Conservation (phyloP, 2,329 filamentous ascomycete species). For the Claviceps paspali region DNA sequence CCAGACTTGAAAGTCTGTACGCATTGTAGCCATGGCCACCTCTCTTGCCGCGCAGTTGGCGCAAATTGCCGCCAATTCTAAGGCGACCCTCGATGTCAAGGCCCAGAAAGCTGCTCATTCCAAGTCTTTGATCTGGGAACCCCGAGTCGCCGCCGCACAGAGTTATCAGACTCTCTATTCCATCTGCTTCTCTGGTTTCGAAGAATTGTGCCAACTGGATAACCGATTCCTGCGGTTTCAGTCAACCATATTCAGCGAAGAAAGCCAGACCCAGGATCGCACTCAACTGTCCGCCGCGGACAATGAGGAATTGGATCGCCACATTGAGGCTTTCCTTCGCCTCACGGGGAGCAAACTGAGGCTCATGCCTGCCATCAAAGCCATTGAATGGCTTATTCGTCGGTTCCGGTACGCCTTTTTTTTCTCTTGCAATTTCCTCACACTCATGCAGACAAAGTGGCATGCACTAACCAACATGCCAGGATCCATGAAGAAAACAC, state of each 20-base stretch:
- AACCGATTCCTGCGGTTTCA: conserved; percentile 60
- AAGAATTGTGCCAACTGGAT: conserved; percentile 82
- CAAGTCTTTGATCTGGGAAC: conserved; percentile 88
- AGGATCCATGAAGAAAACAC: conserved; percentile 91
- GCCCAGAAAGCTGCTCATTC: conserved; percentile 84
- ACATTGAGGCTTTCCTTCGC: conserved; percentile 69
- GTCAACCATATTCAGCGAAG: conserved; percentile 75
- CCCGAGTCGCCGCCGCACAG: conserved; percentile 69
- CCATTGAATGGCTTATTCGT: conserved; percentile 87
- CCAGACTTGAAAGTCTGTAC: conserved; percentile 8
- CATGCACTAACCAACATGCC: conserved; percentile 5
- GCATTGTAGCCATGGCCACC: conserved; percentile 48
- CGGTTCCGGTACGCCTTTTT: conserved; percentile 56
- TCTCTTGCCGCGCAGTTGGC: conserved; percentile 88
- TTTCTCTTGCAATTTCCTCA: neutral
- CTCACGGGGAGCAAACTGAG: conserved; percentile 63
- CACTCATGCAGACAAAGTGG: neutral
- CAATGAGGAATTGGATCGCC: conserved; percentile 66
- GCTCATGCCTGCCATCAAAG: conserved; percentile 76
- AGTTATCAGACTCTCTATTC: conserved; percentile 80
- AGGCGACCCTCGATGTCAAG: conserved; percentile 81
- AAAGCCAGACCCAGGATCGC: conserved; percentile 80
- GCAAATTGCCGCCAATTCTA: conserved; percentile 78
- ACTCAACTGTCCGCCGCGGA: conserved; percentile 68
- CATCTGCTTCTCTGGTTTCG: conserved; percentile 76